Evolutionary conservation across 805 yeast species (phyloP).

Genomic region (Kazachstania martiniae): DNA sequence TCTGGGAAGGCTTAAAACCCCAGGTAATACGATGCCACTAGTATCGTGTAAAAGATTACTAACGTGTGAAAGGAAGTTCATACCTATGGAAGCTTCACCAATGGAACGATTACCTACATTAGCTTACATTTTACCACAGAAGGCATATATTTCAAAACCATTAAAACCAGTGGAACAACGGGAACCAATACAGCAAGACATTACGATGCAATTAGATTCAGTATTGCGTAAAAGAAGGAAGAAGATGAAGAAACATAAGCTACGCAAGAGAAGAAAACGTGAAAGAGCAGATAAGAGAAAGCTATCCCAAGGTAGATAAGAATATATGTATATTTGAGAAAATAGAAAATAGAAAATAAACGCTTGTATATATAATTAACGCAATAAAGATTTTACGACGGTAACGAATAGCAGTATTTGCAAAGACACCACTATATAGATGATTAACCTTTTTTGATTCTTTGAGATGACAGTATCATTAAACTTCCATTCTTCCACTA

Average conservation of each 20-base stretch:
- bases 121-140: too few relatives aligned
- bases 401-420: not conserved
- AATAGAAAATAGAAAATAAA: not conserved
- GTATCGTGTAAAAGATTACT: too few relatives aligned
- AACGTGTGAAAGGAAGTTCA: too few relatives aligned
- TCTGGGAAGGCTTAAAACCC: too few relatives aligned
- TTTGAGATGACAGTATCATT: constrained; percentile 6
- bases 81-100: too few relatives aligned
- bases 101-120: too few relatives aligned
- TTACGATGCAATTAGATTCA: constrained; percentile 41
- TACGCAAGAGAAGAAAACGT: constrained; percentile 92
- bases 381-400: constrained; percentile 1
- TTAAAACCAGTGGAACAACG: not conserved
- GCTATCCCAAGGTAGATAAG: constrained; percentile 35
- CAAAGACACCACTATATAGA: constrained; percentile 1
- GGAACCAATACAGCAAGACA: not conserved
- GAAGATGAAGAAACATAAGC: constrained; percentile 96
- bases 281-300: constrained; percentile 75
- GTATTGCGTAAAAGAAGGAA: constrained; percentile 78
- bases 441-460: not conserved
- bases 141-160: too few relatives aligned
- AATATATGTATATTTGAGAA: not conserved
- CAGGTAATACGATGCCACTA: too few relatives aligned
- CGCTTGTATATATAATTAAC: not conserved
- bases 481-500: constrained; percentile 26